Evolutionary conservation across 2,329 filamentous ascomycete species (phyloP).

Genomic region (Cladosporium sp.): DNA sequence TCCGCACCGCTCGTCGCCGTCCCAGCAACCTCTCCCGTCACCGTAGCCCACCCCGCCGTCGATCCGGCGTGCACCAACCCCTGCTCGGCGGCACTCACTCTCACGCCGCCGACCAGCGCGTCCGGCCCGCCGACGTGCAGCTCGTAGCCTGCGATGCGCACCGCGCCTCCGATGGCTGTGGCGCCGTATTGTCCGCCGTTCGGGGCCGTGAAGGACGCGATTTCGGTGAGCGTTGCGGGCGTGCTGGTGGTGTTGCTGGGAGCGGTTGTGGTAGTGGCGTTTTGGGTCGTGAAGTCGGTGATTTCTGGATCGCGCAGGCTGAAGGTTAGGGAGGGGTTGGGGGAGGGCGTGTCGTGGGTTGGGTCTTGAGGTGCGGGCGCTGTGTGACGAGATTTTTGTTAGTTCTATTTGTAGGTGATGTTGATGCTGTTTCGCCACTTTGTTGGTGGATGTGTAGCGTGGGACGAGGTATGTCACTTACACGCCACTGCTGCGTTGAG

Average conservation of each 20-base stretch:
- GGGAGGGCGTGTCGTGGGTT: not conserved
- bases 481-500: not conserved
- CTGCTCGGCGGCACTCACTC: constrained; percentile 2
- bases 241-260: not conserved
- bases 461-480: not conserved
- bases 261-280: not conserved
- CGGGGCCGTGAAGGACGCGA: constrained; percentile 12
- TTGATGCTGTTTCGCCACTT: not conserved
- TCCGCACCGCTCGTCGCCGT: too few relatives aligned
- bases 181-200: constrained; percentile 10
- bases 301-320: constrained; percentile 8
- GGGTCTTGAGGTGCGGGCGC: not conserved
- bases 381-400: not conserved
- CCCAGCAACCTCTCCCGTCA: too few relatives aligned
- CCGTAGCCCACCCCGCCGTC: not conserved
- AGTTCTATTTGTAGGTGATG: not conserved
- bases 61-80: not conserved
- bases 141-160: constrained; percentile 9
- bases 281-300: constrained; percentile 7
- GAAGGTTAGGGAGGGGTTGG: constrained; percentile 11
- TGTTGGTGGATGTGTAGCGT: not conserved
- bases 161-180: not conserved
- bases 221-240: not conserved
- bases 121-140: not conserved
- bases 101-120: constrained; percentile 9